These are phyloP conservation scores for Peronospora farinosa DNA, from an alignment of 352 stramenopile genomes.

Conservation along the genomic window DNA sequence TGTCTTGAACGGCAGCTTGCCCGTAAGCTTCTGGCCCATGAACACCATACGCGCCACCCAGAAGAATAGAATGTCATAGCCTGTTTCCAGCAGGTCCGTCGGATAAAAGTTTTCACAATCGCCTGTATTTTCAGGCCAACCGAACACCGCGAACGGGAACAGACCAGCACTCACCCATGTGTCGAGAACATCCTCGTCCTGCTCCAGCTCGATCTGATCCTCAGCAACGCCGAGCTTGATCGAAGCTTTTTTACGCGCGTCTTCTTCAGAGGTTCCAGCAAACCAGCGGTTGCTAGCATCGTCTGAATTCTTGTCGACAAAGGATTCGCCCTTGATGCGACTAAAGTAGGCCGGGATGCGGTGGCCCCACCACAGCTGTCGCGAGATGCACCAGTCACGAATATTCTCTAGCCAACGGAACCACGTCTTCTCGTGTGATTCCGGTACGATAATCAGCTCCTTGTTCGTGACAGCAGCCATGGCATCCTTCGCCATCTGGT, in stretches of 20 bases:
- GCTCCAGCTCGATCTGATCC: conserved; percentile 82
- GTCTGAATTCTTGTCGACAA: conserved; percentile 69
- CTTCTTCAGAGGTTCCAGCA: conserved; percentile 69
- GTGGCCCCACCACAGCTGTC: conserved; percentile 99
- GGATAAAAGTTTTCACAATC: conserved; percentile 93
- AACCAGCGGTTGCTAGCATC: conserved; percentile 62
- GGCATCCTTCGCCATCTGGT: conserved; percentile 79
- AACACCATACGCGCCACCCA: conserved; percentile 98
- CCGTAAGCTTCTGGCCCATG: conserved; percentile 95
- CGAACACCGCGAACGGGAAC: conserved; percentile 91
- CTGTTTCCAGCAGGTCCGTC: conserved; percentile 96
- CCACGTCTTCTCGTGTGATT: conserved; percentile 92
- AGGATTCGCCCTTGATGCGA: conserved; percentile 80
- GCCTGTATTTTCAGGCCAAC: conserved; percentile 56
- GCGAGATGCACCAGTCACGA: conserved; percentile 98
- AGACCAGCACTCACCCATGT: conserved; percentile 98
- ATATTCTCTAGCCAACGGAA: conserved; percentile 98
- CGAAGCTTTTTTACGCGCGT: conserved; percentile 86
- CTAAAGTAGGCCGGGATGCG: conserved; percentile 98
- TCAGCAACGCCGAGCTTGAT: conserved; percentile 51
- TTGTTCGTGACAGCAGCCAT: conserved; percentile 79
- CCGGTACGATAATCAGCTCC: conserved; percentile 74
- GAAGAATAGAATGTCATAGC: conserved; percentile 99
- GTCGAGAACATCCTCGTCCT: conserved; percentile 99
- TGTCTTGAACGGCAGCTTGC: conserved; percentile 94